phyloP scores from a whole-genome alignment of 2,329 filamentous ascomycete genomes.

The Penicillium sp. region DNA sequence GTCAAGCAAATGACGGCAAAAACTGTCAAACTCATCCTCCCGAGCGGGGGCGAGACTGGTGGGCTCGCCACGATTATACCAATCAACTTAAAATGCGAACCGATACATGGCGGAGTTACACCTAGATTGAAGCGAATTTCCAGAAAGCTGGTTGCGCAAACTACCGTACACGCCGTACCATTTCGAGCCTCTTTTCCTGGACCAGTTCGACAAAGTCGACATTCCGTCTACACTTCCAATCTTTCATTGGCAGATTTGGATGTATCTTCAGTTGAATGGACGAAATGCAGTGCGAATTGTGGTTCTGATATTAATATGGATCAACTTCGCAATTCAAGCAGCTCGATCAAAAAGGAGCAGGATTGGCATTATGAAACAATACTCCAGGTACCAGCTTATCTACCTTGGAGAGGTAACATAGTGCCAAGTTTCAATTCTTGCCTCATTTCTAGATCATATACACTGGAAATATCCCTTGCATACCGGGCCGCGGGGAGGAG shows the following conservation, averaged over 20 bases:
- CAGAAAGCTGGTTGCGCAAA: background rate
- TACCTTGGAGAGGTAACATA: background rate
- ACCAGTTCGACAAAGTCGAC: background rate
- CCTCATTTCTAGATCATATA: background rate
- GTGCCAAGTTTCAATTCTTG: background rate
- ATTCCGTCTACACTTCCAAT: background rate
- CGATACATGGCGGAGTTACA: background rate
- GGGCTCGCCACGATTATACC: background rate
- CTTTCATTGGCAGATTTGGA: background rate
- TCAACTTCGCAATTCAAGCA: too few relatives aligned
- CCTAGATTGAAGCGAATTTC: background rate
- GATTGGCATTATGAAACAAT: background rate
- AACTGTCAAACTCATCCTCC: background rate
- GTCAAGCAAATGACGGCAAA: background rate
- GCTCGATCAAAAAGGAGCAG: background rate
- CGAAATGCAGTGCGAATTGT: background rate
- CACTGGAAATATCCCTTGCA: background rate
- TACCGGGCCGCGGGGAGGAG: background rate
- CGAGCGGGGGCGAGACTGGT: background rate
- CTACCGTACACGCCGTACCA: background rate
- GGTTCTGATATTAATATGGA: background rate
- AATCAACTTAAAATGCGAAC: background rate
- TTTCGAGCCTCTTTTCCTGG: background rate
- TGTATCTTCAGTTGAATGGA: background rate
- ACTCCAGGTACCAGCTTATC: background rate